Base-by-base conservation (phyloP, 371 early-diverging fungal species). In the Mortierella sp. region DNA sequence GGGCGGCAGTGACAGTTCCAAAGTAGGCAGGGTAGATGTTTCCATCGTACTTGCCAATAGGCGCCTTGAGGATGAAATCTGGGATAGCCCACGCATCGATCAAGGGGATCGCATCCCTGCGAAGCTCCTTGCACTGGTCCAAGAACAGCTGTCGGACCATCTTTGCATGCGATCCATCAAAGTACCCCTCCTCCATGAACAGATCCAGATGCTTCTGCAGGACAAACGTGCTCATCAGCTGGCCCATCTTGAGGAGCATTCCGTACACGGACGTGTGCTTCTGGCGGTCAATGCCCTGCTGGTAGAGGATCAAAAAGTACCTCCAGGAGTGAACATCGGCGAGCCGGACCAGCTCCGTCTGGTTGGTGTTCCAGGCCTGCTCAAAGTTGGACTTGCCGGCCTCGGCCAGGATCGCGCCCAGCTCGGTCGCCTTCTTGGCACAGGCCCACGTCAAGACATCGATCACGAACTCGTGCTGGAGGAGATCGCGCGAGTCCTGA, bases 51-150 rank as follows among this genome's bases (percentile, higher is more conserved):
- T 88, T 87, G n/a, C 88, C 93, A 74, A 93, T 90, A 7, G 92
- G 92, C 10, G 91, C 90, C 83, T 92, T 92, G 58, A 92, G 68
- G 43, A 92, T 76, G 79, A 90, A 93, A 71, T 93, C 93, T 19
- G 93, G 92, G 41, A 89, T 86, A 2, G 86, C 89, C 77, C 89
- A 92, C 4, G 89, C 91, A 78, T 93, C 93, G 14, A 90, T 86
- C 11, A 92, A 79, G 3, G 92, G 91, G 65, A 94, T 86, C 0
- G 89, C 91, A 68, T 92, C 89, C 40, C 85, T 80, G 40, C 94
- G 89, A 43, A 92, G 75, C 10, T 86, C 85, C 77, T 87, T 87
- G 77, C 91, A 92, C 58, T 87, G 87, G 39, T 86, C 77, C 41
- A 89, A 73, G 73, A 90, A 90, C 39, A 83, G 37, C 37, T 86